A percentile compares a stretch with the other conserved stretches of the same genome.
These are phyloP conservation scores for Citrus hindsii DNA, from an alignment of 345 rosid genomes.

Conservation along the genomic window DNA sequence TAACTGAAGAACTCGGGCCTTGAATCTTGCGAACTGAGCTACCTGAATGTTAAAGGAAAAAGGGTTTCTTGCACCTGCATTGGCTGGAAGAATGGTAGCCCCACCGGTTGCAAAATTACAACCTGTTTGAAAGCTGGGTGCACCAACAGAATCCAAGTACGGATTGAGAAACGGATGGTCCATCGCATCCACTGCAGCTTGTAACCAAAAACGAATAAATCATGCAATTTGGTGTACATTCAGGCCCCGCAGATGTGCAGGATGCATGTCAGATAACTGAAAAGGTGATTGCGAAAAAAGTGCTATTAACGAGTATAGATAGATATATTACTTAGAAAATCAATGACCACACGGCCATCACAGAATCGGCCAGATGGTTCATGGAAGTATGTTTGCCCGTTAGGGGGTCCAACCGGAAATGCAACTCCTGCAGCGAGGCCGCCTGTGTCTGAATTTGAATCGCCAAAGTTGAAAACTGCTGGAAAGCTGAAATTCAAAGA, in stretches of 20 bases:
- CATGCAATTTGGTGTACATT: neutral
- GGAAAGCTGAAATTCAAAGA: conserved; percentile 29
- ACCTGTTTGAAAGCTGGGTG: conserved; percentile 35
- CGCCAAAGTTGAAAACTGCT: conserved; percentile 46
- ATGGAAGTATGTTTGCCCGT: conserved; percentile 36
- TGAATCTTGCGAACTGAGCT: conserved; percentile 38
- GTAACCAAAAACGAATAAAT: neutral
- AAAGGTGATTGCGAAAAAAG: neutral
- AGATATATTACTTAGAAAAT: conserved; percentile 31
- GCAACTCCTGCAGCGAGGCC: conserved; percentile 40
- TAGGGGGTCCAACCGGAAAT: conserved; percentile 29
- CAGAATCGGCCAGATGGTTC: conserved; percentile 38
- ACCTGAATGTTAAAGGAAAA: conserved; percentile 45
- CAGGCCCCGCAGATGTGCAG: neutral
- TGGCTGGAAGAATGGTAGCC: conserved; percentile 33
- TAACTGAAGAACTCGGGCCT: conserved; percentile 30
- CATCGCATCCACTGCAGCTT: conserved; percentile 35
- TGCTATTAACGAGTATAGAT: neutral
- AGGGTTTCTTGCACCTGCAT: conserved; percentile 27
- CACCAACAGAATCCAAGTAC: conserved; percentile 43
- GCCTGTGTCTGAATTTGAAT: conserved; percentile 51
- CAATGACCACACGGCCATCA: conserved; percentile 43
- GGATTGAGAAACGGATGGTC: conserved; percentile 33
- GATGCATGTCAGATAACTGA: neutral
- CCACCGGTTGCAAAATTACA: conserved; percentile 48